Percentiles rank a stretch among this genome's conserved stretches.
Evolutionary conservation across 192 early-diverging fungal genomes (phyloP).

Genomic region (Backusella luteola): DNA sequence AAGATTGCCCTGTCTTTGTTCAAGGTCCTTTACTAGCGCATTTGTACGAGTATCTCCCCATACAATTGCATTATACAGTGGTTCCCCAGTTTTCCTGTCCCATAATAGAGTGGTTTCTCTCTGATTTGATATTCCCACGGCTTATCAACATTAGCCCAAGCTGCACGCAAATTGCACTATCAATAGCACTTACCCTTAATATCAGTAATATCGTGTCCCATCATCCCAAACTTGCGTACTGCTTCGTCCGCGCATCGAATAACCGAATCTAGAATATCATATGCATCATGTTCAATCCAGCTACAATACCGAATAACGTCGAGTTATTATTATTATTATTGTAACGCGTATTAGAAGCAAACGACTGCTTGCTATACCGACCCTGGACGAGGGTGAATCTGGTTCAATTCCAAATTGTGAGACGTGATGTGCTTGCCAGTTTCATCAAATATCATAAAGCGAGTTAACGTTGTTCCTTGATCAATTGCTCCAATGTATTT

Average conservation of each 20-base stretch:
- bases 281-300: constrained; percentile 90
- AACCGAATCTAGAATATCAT: constrained; percentile 70
- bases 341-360: not conserved
- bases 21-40: constrained; percentile 63
- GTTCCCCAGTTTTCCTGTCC: constrained; percentile 79
- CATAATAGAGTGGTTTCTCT: constrained; percentile 89
- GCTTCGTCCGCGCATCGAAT: constrained; percentile 64
- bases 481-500: constrained; percentile 81
- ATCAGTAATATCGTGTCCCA: constrained; percentile 54
- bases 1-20: constrained; percentile 30
- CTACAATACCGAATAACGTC: constrained; percentile 21
- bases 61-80: constrained; percentile 84
- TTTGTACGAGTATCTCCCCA: constrained; percentile 90
- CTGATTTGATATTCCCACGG: constrained; percentile 93
- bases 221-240: constrained; percentile 55
- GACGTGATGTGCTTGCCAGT: constrained; percentile 66
- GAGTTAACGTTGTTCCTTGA: constrained; percentile 89
- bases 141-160: constrained; percentile 16
- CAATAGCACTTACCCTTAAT: constrained; percentile 19
- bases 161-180: too few species aligned
- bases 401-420: constrained; percentile 78
- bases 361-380: constrained; percentile 20
- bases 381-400: constrained; percentile 74
- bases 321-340: not conserved
- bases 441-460: constrained; percentile 88